Evolutionary conservation across 768 basidiomycete species (phyloP).

Genomic region (Mycena floridula): DNA sequence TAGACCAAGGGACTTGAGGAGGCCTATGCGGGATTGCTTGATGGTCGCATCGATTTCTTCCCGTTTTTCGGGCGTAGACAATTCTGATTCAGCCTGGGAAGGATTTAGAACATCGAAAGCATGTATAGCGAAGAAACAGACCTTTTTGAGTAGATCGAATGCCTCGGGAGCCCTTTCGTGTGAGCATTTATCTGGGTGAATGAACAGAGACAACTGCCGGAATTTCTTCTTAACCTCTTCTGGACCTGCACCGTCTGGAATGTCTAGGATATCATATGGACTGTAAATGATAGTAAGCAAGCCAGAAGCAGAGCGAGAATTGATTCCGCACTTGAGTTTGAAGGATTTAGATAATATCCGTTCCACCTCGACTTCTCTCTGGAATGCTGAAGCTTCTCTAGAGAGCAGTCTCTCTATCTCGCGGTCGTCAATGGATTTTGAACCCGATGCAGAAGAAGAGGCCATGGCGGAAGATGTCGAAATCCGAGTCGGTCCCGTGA

Average conservation of each 20-base stretch:
- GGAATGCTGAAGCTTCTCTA: conserved; percentile 78
- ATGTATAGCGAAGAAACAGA: conserved; percentile 19
- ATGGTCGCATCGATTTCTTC: conserved; percentile 79
- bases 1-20: conserved; percentile 60
- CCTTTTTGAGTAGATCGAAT: conserved; percentile 92
- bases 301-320: not conserved
- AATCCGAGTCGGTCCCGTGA: no score
- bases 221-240: conserved; percentile 90
- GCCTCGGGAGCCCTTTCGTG: conserved; percentile 87
- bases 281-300: conserved; percentile 30
- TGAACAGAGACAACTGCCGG: conserved; percentile 82
- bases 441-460: conserved; percentile 7
- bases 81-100: conserved; percentile 76
- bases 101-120: not conserved
- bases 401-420: conserved; percentile 80
- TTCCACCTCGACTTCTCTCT: conserved; percentile 84
- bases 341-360: conserved; percentile 91
- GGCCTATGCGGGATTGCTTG: conserved; percentile 59
- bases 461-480: conserved; percentile 15
- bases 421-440: conserved; percentile 28
- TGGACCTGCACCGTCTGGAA: conserved; percentile 61
- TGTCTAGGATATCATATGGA: conserved; percentile 90
- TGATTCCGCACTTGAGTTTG: conserved; percentile 78
- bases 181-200: conserved; percentile 97
- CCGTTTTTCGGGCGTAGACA: conserved; percentile 73